Evolutionary conservation across 345 rosid species (phyloP), one percentile per base, ranked within the genome.

Genomic region (Hypericum androsaemum): DNA sequence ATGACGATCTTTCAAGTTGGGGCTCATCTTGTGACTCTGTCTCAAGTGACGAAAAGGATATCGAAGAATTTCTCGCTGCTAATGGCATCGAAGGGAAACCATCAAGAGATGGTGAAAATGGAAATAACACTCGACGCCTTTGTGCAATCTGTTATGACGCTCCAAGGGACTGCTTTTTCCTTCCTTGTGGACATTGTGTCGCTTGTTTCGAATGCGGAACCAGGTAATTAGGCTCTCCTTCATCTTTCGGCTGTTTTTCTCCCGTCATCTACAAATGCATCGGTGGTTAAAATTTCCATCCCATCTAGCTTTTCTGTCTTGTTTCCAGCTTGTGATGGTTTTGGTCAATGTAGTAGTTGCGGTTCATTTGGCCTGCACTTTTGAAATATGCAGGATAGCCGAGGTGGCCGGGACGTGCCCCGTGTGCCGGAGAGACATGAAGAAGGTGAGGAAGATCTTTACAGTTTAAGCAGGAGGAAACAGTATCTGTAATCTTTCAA

Each of bases 161-260:
- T 15, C 72, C 71, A 2, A 73, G 78, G 45, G 81, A 79, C 37
- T 74, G 85, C 63, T 82, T 82, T 56, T 82, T 82, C 62, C 81
- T 82, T 56, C 89, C 89, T 1, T 82, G 89, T 39, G 85, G 83
- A n/a, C 89, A 82, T 50, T 71, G 73, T 47, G 81, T 74, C 3
- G 64, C 83, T 28, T 82, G 89, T 66, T 79, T 72, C 54, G 60
- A 71, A 5, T 79, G 85, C 43, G 85, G 76, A 70, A 57, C 73
- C 51, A 82, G 89, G 89, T 77, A 75, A 50, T 13, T 8, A 7
- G 32, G 8, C 5, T 41, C 51, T 7, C 47, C 41, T 12, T 17
- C 13, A 1, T 28, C 11, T 14, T 50, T 15, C 14, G 28, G 32
- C 52, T 22, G 32, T 22, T 22, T 22, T 22, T 22, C n/a, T 22